phyloP scores from a whole-genome alignment of 345 rosid genomes.

The Raphanus sativus region DNA sequence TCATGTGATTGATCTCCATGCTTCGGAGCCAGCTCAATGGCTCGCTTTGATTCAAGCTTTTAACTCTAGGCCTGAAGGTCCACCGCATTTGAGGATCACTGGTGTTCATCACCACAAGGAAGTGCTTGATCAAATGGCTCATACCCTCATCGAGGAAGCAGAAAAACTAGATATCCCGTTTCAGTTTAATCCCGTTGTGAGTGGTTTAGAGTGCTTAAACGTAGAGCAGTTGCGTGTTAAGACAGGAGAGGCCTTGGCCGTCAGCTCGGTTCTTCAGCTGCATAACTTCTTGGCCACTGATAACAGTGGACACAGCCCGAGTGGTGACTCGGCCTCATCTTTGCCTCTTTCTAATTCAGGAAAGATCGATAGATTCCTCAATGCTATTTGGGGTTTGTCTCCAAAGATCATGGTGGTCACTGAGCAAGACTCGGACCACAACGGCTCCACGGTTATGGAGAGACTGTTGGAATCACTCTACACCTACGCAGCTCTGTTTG shows the following conservation, averaged over 20 bases:
- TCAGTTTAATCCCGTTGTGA: slow-evolving; percentile 77
- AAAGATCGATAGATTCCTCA: slow-evolving; percentile 68
- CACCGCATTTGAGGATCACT: slow-evolving; percentile 92
- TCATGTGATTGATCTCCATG: slow-evolving; percentile 82
- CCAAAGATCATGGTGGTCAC: slow-evolving; percentile 80
- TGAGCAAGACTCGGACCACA: slow-evolving; percentile 80
- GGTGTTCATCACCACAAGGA: slow-evolving; percentile 82
- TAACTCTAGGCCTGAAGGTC: slow-evolving; percentile 84
- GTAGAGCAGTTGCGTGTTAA: slow-evolving; percentile 79
- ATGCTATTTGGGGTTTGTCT: slow-evolving; percentile 58
- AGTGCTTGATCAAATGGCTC: slow-evolving; percentile 86
- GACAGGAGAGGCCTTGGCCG: slow-evolving; percentile 93
- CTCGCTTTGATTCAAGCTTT: slow-evolving; percentile 76
- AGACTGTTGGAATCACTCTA: slow-evolving; percentile 75
- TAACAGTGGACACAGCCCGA: slow-evolving; percentile 58
- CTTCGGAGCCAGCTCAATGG: slow-evolving; percentile 87
- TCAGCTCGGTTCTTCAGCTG: slow-evolving; percentile 80
- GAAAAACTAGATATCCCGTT: slow-evolving; percentile 88
- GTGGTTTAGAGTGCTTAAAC: slow-evolving; percentile 68
- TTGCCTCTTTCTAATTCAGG: slow-evolving; percentile 46
- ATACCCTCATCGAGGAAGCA: slow-evolving; percentile 74
- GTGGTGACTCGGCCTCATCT: slow-evolving; percentile 72
- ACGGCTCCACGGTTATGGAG: slow-evolving; percentile 73
- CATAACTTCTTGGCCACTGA: slow-evolving; percentile 72
- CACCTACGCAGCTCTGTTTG: slow-evolving; percentile 83